Conservation (phyloP, 2,329 filamentous ascomycete species). For the Sphaceloma murrayae region DNA sequence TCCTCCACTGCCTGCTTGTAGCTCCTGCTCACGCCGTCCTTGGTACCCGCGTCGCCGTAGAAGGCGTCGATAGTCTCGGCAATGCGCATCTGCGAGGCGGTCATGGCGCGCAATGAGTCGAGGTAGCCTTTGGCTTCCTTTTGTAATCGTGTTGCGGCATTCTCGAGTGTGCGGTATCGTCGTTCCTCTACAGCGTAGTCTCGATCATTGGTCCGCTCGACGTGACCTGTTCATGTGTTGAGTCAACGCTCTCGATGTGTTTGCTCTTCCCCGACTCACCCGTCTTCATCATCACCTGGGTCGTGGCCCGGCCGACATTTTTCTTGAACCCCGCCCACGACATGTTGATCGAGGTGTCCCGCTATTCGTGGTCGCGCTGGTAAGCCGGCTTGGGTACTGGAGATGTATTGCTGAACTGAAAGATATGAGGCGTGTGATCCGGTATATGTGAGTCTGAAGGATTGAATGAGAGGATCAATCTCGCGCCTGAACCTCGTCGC, state of each 20-base stretch:
- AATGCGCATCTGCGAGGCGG: conserved; percentile 97
- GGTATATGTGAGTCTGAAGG: background rate
- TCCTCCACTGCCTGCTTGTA: conserved; percentile 99
- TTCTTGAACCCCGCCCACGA: conserved; percentile 46
- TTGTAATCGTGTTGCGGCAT: conserved; percentile 80
- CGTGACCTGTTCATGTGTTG: conserved; percentile 54
- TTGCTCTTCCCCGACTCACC: no score
- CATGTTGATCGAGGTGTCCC: conserved; percentile 43
- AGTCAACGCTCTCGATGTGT: no score
- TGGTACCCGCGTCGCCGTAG: conserved; percentile 90
- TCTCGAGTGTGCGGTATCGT: conserved; percentile 95
- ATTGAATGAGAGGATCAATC: background rate
- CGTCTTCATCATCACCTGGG: conserved; percentile 99
- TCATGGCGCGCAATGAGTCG: conserved; percentile 96
- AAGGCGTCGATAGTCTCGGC: conserved; percentile 99
- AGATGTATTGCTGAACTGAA: no score
- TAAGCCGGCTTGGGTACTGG: background rate
- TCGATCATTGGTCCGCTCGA: conserved; percentile 96
- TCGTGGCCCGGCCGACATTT: conserved; percentile 81
- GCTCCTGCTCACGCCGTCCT: conserved; percentile 87
- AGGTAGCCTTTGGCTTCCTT: conserved; percentile 98
- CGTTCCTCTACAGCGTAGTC: conserved; percentile 93
- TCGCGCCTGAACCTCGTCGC: background rate
- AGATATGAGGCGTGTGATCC: background rate
- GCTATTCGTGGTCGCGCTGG: background rate